Evolutionary conservation across 2,329 filamentous ascomycete species (phyloP).

Genomic region (Xylariaceae sp.): DNA sequence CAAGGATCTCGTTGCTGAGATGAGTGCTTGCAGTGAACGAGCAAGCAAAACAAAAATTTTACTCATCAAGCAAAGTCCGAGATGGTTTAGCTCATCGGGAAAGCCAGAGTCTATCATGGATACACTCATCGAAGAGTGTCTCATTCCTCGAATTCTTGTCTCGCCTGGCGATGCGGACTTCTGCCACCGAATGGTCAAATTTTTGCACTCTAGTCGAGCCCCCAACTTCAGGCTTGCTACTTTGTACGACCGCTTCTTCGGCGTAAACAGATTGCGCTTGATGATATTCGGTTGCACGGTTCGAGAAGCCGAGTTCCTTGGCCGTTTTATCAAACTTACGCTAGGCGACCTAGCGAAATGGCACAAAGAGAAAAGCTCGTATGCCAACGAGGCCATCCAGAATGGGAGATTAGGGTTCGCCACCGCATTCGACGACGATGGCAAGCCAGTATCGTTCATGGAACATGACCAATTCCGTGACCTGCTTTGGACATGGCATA

Average conservation of each 20-base stretch:
- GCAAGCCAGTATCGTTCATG: constrained; percentile 71
- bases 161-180: constrained; percentile 89
- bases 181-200: constrained; percentile 82
- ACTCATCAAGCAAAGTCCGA: constrained; percentile 68
- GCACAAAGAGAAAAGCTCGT: constrained; percentile 76
- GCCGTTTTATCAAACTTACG: constrained; percentile 82
- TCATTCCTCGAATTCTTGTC: constrained; percentile 83
- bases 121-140: constrained; percentile 82
- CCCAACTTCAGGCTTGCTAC: constrained; percentile 86
- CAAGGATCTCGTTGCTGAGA: constrained; percentile 72
- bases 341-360: constrained; percentile 79
- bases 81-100: constrained; percentile 72
- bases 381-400: constrained; percentile 79
- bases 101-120: constrained; percentile 72
- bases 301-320: constrained; percentile 90
- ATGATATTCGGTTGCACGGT: constrained; percentile 90
- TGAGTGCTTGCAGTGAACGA: constrained; percentile 68
- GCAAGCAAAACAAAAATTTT: constrained; percentile 69
- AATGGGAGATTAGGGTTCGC: constrained; percentile 73
- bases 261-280: constrained; percentile 75
- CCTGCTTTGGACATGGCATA: constrained; percentile 88
- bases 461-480: constrained; percentile 87
- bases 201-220: constrained; percentile 81
- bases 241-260: constrained; percentile 82
- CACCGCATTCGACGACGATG: constrained; percentile 69